These are phyloP conservation scores for Suillus sp. DNA, from an alignment of 768 basidiomycete genomes.

Conservation along the genomic window DNA sequence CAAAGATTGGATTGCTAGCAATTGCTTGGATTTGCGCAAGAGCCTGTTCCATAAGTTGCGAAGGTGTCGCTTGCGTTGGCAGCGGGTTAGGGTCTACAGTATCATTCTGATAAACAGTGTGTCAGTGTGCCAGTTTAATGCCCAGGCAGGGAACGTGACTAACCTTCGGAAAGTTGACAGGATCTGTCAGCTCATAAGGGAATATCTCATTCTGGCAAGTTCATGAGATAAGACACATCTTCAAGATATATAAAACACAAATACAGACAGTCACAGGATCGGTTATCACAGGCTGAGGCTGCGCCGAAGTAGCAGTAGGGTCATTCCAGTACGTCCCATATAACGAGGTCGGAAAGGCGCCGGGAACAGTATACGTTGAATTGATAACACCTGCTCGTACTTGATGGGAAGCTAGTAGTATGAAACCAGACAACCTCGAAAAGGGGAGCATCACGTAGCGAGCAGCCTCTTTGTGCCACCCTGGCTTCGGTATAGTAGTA, in stretches of 20 bases:
- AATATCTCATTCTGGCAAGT: slow-evolving; percentile 53
- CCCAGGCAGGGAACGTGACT: neutral
- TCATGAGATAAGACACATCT: slow-evolving; percentile 6
- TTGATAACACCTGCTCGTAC: slow-evolving; percentile 17
- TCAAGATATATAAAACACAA: slow-evolving; percentile 14
- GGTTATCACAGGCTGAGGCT: slow-evolving; percentile 71
- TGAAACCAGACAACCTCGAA: slow-evolving; percentile 16
- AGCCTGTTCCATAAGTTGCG: slow-evolving; percentile 41
- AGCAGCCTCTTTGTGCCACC: neutral
- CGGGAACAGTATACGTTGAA: slow-evolving; percentile 57
- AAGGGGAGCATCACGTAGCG: slow-evolving; percentile 19
- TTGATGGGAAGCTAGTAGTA: slow-evolving; percentile 15
- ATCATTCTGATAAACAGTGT: slow-evolving; percentile 35
- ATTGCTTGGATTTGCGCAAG: slow-evolving; percentile 42
- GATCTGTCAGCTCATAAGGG: slow-evolving; percentile 60
- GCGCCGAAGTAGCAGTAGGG: slow-evolving; percentile 66
- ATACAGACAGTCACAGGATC: slow-evolving; percentile 61
- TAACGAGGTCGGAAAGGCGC: slow-evolving; percentile 61
- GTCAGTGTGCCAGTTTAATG: neutral
- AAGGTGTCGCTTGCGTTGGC: slow-evolving; percentile 38
- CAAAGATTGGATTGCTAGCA: slow-evolving; percentile 38
- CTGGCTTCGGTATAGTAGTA: neutral
- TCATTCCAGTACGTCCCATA: slow-evolving; percentile 67
- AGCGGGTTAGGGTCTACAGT: slow-evolving; percentile 47
- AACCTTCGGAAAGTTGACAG: slow-evolving; percentile 55